Evolutionary conservation across 352 stramenopile genomes (phyloP), one percentile per base, ranked within the genome.

Genomic region (Globisporangium spiculum): DNA sequence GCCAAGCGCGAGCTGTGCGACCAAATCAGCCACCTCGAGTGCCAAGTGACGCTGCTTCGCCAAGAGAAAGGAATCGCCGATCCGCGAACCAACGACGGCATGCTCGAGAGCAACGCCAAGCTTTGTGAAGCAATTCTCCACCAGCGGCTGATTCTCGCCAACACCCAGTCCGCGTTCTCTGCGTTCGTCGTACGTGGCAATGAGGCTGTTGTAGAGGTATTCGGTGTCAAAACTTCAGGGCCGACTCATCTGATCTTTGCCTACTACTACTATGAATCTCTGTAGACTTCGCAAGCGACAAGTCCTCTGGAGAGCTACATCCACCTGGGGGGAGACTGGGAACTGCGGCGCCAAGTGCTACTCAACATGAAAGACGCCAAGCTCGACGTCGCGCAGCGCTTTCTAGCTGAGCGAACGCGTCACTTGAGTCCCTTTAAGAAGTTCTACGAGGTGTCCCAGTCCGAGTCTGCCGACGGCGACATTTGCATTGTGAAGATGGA

Each of bases 251-350:
- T 46, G 9, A n/a, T 57, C 5, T 30, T 63, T 54, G 16, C 22
- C 9, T 14, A 24, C 27, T 30, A 3, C 22, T 24, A 24, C 27
- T 30, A 30, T 44, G 1, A 16, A 44, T 18, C 36, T 16, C 36
- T 44, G 56, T 72, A 79, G 58, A 69, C 76, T 36, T 66, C 77
- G 10, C 69, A 77, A 24, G 63, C 72, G 18, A 78, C 75, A 32
- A 80, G 65, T 50, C 76, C 76, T 5, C 72, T 83, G 36, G 79
- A 79, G 56, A 75, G 63, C 20, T 75, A 63, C 54, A 79, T 83
- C 56, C 64, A 78, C 44, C 57, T 83, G 0, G 55, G 61, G 0
- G 12, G 65, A 41, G 74, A 79, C 36, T 66, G 53, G 3, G 26
- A 38, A 0, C 64, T 78, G 59, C 69, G 76, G 0, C 74, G 75